Conservation (phyloP, 2,329 filamentous ascomycete species). For the Dichotomopilus funicola region DNA sequence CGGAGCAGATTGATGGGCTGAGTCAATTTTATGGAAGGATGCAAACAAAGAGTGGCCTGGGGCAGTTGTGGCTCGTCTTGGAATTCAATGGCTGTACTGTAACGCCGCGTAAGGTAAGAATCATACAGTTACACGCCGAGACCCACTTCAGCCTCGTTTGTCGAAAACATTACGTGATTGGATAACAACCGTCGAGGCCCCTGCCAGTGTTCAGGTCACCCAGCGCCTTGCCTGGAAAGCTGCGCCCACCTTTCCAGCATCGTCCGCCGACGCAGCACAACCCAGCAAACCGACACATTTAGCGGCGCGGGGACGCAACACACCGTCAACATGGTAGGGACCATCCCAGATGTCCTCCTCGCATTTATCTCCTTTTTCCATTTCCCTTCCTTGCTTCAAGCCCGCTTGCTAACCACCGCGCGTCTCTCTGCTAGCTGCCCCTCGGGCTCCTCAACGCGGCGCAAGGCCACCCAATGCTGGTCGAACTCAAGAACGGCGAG, state of each 20-base stretch:
- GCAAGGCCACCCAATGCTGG: slow-evolving; percentile 95
- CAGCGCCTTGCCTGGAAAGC: too few species aligned
- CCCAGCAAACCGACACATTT: not conserved
- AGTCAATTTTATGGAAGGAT: too few species aligned
- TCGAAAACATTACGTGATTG: not conserved
- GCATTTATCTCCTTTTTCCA: not conserved
- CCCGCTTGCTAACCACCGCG: too few species aligned
- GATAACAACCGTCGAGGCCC: not conserved
- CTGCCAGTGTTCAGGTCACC: slow-evolving; percentile 4
- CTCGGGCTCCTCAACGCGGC: slow-evolving; percentile 87
- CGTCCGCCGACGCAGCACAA: not conserved
- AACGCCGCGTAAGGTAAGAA: too few species aligned
- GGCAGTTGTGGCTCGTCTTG: too few species aligned
- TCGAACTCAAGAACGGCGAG: slow-evolving; percentile 95
- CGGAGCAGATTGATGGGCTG: not conserved
- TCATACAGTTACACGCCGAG: too few species aligned
- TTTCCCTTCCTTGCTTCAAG: not conserved
- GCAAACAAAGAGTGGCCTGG: too few species aligned
- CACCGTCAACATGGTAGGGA: slow-evolving; percentile 5
- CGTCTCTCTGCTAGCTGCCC: slow-evolving; percentile 46
- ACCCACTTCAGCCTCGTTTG: not conserved
- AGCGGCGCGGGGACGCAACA: slow-evolving; percentile 1
- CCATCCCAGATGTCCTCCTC: not conserved
- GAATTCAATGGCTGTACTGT: too few species aligned
- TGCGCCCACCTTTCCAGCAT: not conserved